These are phyloP conservation scores for Bidens hawaiensis DNA, from an alignment of 140 eudicot genomes.

Conservation along the genomic window DNA sequence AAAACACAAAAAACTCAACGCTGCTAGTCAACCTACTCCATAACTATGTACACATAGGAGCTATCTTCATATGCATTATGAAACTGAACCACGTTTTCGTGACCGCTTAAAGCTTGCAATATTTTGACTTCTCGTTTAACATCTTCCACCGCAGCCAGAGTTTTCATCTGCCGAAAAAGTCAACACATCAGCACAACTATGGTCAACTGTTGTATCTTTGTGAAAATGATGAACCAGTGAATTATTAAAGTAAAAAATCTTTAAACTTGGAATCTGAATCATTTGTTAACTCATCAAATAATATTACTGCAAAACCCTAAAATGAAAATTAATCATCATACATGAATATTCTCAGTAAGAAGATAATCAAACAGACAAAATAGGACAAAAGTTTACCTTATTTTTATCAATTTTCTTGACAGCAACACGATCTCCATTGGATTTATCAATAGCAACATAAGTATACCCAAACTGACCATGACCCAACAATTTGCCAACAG, in stretches of 20 bases:
- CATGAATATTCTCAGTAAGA: neutral
- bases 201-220: constrained; percentile 9
- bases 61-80: constrained; percentile 85
- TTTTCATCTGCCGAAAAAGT: constrained; percentile 56
- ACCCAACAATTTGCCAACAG: constrained; percentile 88
- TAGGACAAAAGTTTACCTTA: constrained; percentile 46
- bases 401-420: constrained; percentile 93
- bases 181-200: too few relatives aligned
- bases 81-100: constrained; percentile 93
- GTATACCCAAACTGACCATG: constrained; percentile 98
- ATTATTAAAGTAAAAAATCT: too few relatives aligned
- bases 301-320: neutral
- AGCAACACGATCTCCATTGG: constrained; percentile 94
- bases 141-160: constrained; percentile 88
- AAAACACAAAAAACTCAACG: neutral
- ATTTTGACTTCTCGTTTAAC: constrained; percentile 95
- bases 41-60: constrained; percentile 84
- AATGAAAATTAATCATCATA: neutral
- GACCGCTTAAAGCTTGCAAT: constrained; percentile 86
- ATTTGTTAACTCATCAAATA: neutral
- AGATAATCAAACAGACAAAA: neutral
- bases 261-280: neutral
- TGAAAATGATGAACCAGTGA: constrained; percentile 7
- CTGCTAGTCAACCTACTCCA: constrained; percentile 73
- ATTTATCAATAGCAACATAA: constrained; percentile 80